Evolutionary conservation across 2,329 filamentous ascomycete genomes (phyloP).

Genomic region (Amauroascus niger): DNA sequence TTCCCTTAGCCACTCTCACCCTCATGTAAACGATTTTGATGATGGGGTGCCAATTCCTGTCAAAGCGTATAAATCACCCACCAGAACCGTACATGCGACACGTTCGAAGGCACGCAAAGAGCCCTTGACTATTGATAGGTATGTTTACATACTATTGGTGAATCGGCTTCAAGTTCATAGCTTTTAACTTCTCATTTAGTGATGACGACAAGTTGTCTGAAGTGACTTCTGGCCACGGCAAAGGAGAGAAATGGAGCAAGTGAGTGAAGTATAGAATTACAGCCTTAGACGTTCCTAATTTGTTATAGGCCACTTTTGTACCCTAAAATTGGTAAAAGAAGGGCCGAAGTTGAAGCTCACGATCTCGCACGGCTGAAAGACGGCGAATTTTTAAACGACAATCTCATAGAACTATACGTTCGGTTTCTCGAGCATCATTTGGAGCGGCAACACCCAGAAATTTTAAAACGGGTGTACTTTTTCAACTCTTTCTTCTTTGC

Average conservation of each 20-base stretch:
- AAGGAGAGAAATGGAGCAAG: constrained; percentile 12
- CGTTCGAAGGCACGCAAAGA: constrained; percentile 24
- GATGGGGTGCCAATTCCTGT: constrained; percentile 24
- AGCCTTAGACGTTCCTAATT: not conserved
- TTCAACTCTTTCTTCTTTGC: constrained; percentile 92
- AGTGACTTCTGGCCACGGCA: not conserved
- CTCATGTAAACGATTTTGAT: constrained; percentile 7
- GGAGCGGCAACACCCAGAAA: constrained; percentile 45
- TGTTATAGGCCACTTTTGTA: constrained; percentile 34
- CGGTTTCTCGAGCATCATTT: constrained; percentile 58
- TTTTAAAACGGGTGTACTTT: constrained; percentile 63
- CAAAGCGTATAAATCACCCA: constrained; percentile 20
- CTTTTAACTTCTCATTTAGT: constrained; percentile 5
- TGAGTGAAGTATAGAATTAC: not conserved
- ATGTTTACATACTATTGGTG: not conserved
- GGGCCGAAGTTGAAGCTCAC: constrained; percentile 36
- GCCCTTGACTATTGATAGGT: constrained; percentile 14
- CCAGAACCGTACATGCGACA: constrained; percentile 20
- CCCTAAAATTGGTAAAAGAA: constrained; percentile 39
- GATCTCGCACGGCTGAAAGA: constrained; percentile 64
- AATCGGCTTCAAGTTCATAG: not conserved
- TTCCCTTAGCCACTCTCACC: constrained; percentile 10
- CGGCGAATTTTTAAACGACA: constrained; percentile 84
- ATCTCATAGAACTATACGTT: constrained; percentile 79
- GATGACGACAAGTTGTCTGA: constrained; percentile 3